Conservation (phyloP, 352 stramenopile species). For the Pythium pectinolyticum region DNA sequence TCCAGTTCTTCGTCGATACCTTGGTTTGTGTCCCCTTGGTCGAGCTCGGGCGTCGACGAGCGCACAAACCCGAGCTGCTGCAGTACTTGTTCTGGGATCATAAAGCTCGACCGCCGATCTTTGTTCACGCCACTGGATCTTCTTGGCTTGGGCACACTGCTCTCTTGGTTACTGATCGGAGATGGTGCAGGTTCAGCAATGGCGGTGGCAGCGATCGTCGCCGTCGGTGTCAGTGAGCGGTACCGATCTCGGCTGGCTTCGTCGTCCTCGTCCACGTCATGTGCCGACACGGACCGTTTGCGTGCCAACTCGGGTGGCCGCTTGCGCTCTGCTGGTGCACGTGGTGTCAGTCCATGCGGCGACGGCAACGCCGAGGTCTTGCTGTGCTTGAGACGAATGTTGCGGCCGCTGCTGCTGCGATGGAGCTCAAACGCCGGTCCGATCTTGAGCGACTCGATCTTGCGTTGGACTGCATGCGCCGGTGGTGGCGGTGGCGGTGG, state of each 20-base stretch:
- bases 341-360: slow-evolving; percentile 24
- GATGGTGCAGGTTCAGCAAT: not conserved
- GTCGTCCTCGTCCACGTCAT: slow-evolving; percentile 2
- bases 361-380: slow-evolving; percentile 9
- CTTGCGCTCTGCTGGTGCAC: slow-evolving; percentile 18
- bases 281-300: slow-evolving; percentile 16
- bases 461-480: not conserved
- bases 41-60: slow-evolving; percentile 10
- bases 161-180: slow-evolving; percentile 14
- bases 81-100: slow-evolving; percentile 50
- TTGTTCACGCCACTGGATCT: slow-evolving; percentile 19
- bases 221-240: not conserved
- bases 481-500: too few relatives aligned
- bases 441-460: slow-evolving; percentile 26
- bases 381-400: slow-evolving; percentile 32
- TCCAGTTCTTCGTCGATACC: slow-evolving; percentile 19
- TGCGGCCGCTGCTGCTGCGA: slow-evolving; percentile 29
- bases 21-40: slow-evolving; percentile 19
- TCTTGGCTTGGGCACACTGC: slow-evolving; percentile 12
- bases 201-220: not conserved
- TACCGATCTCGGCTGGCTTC: not conserved
- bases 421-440: slow-evolving; percentile 26
- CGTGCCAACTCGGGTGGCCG: slow-evolving; percentile 10
- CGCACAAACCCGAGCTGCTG: slow-evolving; percentile 47
- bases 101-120: slow-evolving; percentile 63